phyloP scores from a whole-genome alignment of 306 rosid species.

The Gastrolobium bilobum region DNA sequence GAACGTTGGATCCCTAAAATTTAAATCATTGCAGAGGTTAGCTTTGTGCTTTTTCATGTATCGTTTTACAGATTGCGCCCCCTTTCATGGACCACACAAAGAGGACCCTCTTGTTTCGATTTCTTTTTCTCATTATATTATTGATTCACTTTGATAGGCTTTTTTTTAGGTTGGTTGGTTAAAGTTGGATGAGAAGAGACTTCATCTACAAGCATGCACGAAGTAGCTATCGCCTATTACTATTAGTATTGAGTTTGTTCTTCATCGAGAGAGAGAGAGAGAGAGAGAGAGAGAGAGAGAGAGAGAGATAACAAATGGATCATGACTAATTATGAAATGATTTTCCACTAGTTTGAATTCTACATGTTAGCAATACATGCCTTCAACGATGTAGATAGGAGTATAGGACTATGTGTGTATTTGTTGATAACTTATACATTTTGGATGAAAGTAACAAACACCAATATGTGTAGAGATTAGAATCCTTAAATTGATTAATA shows the following conservation, averaged over 20 bases:
- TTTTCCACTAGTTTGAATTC: not conserved
- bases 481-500: too few species aligned
- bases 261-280: not conserved
- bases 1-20: slow-evolving; percentile 89
- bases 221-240: slow-evolving; percentile 5
- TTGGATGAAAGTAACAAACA: too few species aligned
- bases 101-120: slow-evolving; percentile 33
- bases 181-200: slow-evolving; percentile 44
- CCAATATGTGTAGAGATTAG: too few species aligned
- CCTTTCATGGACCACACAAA: slow-evolving; percentile 65
- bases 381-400: too few species aligned
- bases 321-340: slow-evolving; percentile 36
- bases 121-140: slow-evolving; percentile 45
- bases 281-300: not conserved
- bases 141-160: slow-evolving; percentile 48
- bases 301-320: slow-evolving; percentile 2
- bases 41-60: slow-evolving; percentile 57
- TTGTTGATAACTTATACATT: too few species aligned
- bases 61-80: slow-evolving; percentile 65
- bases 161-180: slow-evolving; percentile 50
- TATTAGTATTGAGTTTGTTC: not conserved
- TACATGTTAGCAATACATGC: too few species aligned
- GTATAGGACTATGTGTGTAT: too few species aligned
- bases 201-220: slow-evolving; percentile 50
- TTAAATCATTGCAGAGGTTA: slow-evolving; percentile 64